Evolutionary conservation across 176 grass and related monocot species (phyloP), one percentile per base, ranked within the genome.

Genomic region (Zea luxurians): DNA sequence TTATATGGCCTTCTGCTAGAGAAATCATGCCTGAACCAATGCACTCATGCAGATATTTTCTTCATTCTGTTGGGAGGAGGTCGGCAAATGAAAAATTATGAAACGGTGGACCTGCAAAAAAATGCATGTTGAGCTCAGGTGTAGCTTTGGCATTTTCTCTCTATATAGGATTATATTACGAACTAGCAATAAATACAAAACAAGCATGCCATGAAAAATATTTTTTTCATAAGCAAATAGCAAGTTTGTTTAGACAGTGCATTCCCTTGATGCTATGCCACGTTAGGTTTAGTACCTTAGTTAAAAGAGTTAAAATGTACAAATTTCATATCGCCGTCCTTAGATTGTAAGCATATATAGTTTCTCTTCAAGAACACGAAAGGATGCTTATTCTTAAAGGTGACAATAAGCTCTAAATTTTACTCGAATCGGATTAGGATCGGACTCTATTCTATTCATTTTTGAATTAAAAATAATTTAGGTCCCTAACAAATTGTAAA

Each of bases 11-110:
- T 70, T 68, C 43, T 69, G 52, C 45, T 6, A 70, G 67, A 13
- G 3, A 73, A 83, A 83, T 79, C 50, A 72, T 68, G 17, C 57
- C 10, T 8, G 2, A 48, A 35, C 71, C 64, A 63, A 75, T 55
- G 27, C 27, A 27, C 27, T 27, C 27, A 27, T 27, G 27, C 27
- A 27, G 27, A 27, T 27, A 27, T 27, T 27, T 27, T 27, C 75
- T 50, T 93, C 83, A 90, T 90, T 85, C 78, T 60, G 71, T 54
- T 43, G 88, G 91, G 47, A 93, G 78, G 57, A 99, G 71, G 66
- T 95, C 96, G 4, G 57, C 74, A 82, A 89, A 93, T 44, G 92
- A 95, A 74, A 27, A 99, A 75, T 99, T 90, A 89, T 99, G 96
- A 81, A 78, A 80, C 4, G 86, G 86, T 36, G 72, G 80, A 81